A percentile compares a stretch with the other conserved stretches of the same genome.
These are phyloP conservation scores for Solanum sparsipilum DNA, from an alignment of 257 asterid species.

Conservation along the genomic window DNA sequence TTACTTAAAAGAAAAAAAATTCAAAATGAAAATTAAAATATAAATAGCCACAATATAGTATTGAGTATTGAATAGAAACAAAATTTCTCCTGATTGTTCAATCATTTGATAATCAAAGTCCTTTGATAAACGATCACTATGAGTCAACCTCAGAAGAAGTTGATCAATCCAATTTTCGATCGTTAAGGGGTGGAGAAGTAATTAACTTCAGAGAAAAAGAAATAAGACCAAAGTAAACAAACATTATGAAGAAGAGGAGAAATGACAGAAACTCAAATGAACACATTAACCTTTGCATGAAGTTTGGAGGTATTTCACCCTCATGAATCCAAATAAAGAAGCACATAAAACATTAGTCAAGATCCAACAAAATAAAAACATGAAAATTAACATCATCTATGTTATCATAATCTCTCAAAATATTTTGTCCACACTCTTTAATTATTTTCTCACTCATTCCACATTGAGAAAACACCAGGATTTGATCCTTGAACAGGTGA, in stretches of 20 bases:
- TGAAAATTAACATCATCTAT: not conserved
- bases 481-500: conserved; percentile 46
- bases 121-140: no score
- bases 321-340: not conserved
- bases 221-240: not conserved
- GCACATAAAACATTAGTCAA: not conserved
- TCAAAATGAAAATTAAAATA: not conserved
- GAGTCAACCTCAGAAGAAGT: no score
- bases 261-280: not conserved
- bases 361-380: not conserved
- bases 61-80: not conserved
- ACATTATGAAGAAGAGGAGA: not conserved
- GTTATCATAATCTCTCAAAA: not conserved
- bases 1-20: no score
- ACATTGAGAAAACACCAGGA: conserved; percentile 47
- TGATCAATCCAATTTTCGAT: no score
- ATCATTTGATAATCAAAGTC: no score
- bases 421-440: not conserved
- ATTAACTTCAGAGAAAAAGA: not conserved
- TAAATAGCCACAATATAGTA: not conserved
- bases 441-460: conserved; percentile 41
- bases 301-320: not conserved
- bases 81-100: not conserved
- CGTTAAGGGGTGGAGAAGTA: not conserved
- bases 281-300: not conserved